phyloP scores from a whole-genome alignment of 2,329 filamentous ascomycete genomes.

The Hypoxylon sp. region DNA sequence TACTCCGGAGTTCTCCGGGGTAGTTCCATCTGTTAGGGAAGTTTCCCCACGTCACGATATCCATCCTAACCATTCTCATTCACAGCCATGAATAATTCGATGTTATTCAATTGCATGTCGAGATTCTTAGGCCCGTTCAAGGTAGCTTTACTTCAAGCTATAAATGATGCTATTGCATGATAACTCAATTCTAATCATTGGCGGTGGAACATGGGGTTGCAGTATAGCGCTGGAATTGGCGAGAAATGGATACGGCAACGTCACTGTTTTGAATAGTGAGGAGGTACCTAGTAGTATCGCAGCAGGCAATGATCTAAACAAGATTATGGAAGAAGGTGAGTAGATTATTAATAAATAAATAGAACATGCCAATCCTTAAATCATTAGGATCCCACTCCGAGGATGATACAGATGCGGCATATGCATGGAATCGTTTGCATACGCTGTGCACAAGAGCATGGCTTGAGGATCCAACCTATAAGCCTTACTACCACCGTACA shows the following conservation, averaged over 20 bases:
- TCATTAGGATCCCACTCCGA: conserved; percentile 45
- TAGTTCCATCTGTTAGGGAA: not conserved
- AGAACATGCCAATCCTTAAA: not conserved
- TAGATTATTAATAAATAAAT: not conserved
- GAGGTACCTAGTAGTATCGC: conserved; percentile 47
- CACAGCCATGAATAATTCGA: not conserved
- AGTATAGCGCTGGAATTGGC: conserved; percentile 48
- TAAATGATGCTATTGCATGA: conserved; percentile 28
- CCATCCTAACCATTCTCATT: not conserved
- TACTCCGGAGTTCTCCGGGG: not conserved
- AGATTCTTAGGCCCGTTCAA: not conserved
- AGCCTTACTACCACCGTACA: conserved; percentile 62
- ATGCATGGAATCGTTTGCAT: conserved; percentile 54
- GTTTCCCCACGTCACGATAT: not conserved
- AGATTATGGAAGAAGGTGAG: conserved; percentile 47
- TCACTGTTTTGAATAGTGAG: conserved; percentile 49
- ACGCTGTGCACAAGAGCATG: conserved; percentile 56
- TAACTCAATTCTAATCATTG: conserved; percentile 44
- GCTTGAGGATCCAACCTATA: conserved; percentile 60
- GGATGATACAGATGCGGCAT: conserved; percentile 53
- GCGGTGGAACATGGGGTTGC: conserved; percentile 49
- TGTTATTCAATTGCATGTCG: not conserved
- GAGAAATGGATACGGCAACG: conserved; percentile 47
- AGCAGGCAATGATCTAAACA: conserved; percentile 49
- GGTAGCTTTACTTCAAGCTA: not conserved